A percentile compares a stretch with the other conserved stretches of the same genome.
Conservation (phyloP, 257 asterid genomes). For the Solanum appendiculatum region DNA sequence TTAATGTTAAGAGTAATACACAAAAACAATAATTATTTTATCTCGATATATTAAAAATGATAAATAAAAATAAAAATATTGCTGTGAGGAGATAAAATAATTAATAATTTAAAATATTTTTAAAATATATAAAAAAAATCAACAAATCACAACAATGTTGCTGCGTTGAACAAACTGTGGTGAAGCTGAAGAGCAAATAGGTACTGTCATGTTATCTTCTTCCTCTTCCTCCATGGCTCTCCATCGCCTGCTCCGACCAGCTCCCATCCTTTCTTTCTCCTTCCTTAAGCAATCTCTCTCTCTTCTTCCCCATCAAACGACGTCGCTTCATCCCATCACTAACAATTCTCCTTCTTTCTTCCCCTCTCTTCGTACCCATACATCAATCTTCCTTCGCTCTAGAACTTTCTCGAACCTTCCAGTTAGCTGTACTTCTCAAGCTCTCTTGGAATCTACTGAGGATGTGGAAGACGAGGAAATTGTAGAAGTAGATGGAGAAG, state of each 20-base stretch:
- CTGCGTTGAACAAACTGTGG: neutral
- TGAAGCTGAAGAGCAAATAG: neutral
- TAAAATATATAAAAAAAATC: no score
- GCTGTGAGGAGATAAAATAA: no score
- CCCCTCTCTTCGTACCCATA: slow-evolving; percentile 9
- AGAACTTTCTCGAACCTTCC: slow-evolving; percentile 10
- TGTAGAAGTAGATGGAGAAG: slow-evolving; percentile 11
- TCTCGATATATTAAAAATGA: no score
- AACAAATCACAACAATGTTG: neutral
- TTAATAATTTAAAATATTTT: no score
- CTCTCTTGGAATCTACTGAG: slow-evolving; percentile 10
- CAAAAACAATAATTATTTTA: no score
- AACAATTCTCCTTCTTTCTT: neutral
- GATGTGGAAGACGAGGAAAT: slow-evolving; percentile 12
- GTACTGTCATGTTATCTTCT: slow-evolving; percentile 32
- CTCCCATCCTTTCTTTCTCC: slow-evolving; percentile 18
- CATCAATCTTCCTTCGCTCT: neutral
- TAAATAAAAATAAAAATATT: no score
- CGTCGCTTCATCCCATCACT: slow-evolving; percentile 9
- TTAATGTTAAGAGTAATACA: no score
- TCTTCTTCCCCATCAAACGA: slow-evolving; percentile 9
- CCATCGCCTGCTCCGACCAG: slow-evolving; percentile 44
- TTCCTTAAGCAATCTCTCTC: slow-evolving; percentile 8
- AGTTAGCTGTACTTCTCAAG: neutral
- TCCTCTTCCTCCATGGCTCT: slow-evolving; percentile 23